A percentile compares a stretch with the other conserved stretches of the same genome.
Evolutionary conservation across 768 basidiomycete species (phyloP).

Genomic region (Serpula lacrymans): DNA sequence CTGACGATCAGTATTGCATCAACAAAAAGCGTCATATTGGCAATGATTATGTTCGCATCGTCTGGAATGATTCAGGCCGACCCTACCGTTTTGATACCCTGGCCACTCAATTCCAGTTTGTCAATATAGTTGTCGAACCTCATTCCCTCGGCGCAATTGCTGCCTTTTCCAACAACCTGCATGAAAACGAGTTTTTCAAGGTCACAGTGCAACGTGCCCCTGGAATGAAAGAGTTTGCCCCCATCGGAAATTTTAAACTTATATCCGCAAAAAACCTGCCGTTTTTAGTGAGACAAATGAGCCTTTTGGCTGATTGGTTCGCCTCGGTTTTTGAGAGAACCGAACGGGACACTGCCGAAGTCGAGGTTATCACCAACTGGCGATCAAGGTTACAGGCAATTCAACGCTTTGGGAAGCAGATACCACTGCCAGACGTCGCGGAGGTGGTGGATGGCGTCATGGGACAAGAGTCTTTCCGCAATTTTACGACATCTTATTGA

Average conservation of each 20-base stretch:
- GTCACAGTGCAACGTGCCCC: conserved; percentile 84
- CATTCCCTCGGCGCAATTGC: conserved; percentile 82
- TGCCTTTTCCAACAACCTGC: conserved; percentile 77
- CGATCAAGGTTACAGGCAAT: conserved; percentile 76
- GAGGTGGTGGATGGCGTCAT: conserved; percentile 41
- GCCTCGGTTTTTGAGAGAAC: conserved; percentile 79
- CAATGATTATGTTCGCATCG: conserved; percentile 93
- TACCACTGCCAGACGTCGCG: conserved; percentile 18
- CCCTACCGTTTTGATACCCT: conserved; percentile 92
- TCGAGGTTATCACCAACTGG: conserved; percentile 91
- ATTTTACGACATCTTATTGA: conserved; percentile 58
- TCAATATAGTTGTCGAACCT: conserved; percentile 96
- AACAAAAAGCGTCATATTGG: conserved; percentile 96
- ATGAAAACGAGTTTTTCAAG: conserved; percentile 96
- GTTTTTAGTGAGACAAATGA: conserved; percentile 83
- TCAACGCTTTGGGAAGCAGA: conserved; percentile 48
- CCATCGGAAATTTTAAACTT: conserved; percentile 91
- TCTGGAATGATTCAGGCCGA: conserved; percentile 96
- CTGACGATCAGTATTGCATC: conserved; percentile 64
- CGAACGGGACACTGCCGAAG: conserved; percentile 60
- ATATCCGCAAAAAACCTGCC: conserved; percentile 88
- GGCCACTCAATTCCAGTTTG: conserved; percentile 90
- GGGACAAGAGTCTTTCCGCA: conserved; percentile 48
- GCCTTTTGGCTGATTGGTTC: conserved; percentile 87
- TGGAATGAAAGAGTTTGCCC: conserved; percentile 93